Base-by-base conservation (phyloP, 257 asterid species). In the Lithospermum erythrorhizon region DNA sequence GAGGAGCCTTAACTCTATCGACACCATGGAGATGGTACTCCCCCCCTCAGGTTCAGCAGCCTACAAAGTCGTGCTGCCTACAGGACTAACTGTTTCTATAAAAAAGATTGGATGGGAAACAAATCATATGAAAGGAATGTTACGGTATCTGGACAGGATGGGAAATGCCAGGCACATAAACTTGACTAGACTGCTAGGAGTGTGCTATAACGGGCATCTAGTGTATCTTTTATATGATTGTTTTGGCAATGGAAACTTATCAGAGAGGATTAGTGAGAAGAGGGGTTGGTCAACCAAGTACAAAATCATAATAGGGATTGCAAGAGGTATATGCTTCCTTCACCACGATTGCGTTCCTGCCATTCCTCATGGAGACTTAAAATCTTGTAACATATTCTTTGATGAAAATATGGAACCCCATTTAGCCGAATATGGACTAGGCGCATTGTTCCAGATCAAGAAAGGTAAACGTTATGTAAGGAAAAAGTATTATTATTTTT, bases 341-440 rank as follows among this genome's bases (percentile, higher is more conserved):
- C 45, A 35, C 9, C 45, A 7, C 9, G 45, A 61, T 58, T 45
- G 62, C 23, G 23, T 21, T 59, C 23, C 45, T 58, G 49, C 45
- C 45, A 49, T 53, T n/a, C 45, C 41, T 45, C 69, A 15, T 61
- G 59, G 53, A 54, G n/a, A 30, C 2, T 16, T 7, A 22, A 15
- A 17, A 21, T 61, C 63, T 16, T 64, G 76, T 57, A 91, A 79
- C 56, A 61, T 91, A 55, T 68, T 79, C 49, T 85, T 91, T 19
- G 95, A 91, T 64, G 96, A 91, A 71, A 79, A 76, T 53, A 82
- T 82, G 90, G 98, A 86, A 64, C 93, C 98, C 27, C 95, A 63
- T 74, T 73, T 91, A 82, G 77, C 83, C 7, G 45, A 7, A 35
- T 35, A 35, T 2, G 45, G 45, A 8, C 14, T 35, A 35, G 13